Evolutionary conservation across 202 grass and related monocot species (phyloP).

Genomic region (Elaeis oleifera): DNA sequence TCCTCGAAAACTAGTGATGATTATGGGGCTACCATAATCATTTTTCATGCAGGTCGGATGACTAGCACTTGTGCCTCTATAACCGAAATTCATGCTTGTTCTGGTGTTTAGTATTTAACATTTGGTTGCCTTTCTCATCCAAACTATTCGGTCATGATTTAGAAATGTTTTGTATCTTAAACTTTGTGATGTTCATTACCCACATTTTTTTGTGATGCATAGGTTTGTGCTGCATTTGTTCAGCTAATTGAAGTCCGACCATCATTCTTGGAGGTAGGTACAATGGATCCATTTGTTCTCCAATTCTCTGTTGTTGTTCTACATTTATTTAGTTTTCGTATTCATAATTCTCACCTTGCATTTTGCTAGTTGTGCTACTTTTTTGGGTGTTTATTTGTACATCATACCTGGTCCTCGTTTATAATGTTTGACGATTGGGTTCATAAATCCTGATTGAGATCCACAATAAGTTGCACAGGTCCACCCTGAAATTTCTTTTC

Average conservation of each 20-base stretch:
- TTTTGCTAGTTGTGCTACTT: neutral
- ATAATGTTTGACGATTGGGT: neutral
- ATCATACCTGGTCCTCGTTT: too few relatives aligned
- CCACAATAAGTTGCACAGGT: too few relatives aligned
- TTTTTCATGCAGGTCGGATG: too few relatives aligned
- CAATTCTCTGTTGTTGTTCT: constrained; percentile 4
- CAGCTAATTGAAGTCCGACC: constrained; percentile 91
- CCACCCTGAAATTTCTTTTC: neutral
- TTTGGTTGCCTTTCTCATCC: too few relatives aligned
- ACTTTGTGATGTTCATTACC: constrained; percentile 8
- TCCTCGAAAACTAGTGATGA: too few relatives aligned
- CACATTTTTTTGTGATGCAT: constrained; percentile 21
- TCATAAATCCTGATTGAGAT: neutral
- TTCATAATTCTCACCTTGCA: neutral
- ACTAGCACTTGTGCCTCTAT: too few relatives aligned
- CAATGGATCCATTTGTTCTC: constrained; percentile 6
- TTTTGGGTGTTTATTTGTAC: constrained; percentile 1
- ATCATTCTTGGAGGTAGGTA: constrained; percentile 79
- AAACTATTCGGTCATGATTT: too few relatives aligned
- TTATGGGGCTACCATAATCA: too few relatives aligned
- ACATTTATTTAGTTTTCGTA: constrained; percentile 13
- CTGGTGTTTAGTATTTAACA: too few relatives aligned
- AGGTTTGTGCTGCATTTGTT: constrained; percentile 96
- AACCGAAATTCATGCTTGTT: too few relatives aligned
- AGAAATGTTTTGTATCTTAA: constrained; percentile 5